These are phyloP conservation scores for Kingdonia uniflora DNA, from an alignment of 164 flowering plant species.

Conservation along the genomic window DNA sequence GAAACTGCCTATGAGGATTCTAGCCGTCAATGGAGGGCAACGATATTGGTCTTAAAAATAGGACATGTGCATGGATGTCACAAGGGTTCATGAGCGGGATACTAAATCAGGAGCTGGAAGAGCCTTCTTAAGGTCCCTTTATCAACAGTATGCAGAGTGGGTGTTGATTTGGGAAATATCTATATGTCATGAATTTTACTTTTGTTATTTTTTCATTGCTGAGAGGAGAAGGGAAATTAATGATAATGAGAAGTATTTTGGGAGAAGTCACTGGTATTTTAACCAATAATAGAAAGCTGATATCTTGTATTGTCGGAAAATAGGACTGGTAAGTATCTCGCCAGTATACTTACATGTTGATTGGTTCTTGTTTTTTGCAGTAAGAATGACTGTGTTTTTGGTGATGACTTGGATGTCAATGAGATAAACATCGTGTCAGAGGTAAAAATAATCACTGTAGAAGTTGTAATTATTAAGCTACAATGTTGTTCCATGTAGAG, in stretches of 20 bases:
- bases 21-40: conserved; percentile 57
- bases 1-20: conserved; percentile 48
- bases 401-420: conserved; percentile 59
- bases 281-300: no score
- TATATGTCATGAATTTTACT: no score
- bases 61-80: conserved; percentile 79
- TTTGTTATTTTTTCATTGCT: no score
- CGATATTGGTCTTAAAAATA: conserved; percentile 61
- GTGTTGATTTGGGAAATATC: conserved; percentile 72
- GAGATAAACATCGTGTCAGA: conserved; percentile 70
- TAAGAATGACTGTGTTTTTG: conserved; percentile 93
- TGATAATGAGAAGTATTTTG: no score
- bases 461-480: background rate
- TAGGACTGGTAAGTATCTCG: no score
- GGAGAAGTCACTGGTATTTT: no score
- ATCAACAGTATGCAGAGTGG: conserved; percentile 86
- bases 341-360: no score
- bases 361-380: conserved; percentile 30
- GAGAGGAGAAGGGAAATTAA: no score
- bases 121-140: conserved; percentile 82
- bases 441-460: conserved; percentile 25
- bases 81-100: conserved; percentile 87
- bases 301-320: no score
- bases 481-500: background rate
- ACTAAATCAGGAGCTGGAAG: conserved; percentile 66